Percentiles rank a stretch among this genome's conserved stretches.
These are phyloP conservation scores for Rhizophagus prolifer DNA, from an alignment of 192 early-diverging fungal species.

Conservation along the genomic window DNA sequence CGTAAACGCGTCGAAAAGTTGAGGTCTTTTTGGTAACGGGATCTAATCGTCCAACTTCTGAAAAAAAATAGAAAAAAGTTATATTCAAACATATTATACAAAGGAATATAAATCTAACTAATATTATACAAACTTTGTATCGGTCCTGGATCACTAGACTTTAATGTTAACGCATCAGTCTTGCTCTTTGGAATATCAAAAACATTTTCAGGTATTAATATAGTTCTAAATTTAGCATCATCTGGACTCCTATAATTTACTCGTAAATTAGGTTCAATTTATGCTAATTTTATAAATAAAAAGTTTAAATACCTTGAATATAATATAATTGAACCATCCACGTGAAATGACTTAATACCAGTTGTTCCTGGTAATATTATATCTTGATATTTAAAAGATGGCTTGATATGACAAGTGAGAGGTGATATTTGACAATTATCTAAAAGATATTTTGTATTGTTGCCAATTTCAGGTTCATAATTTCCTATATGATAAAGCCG, in stretches of 20 bases:
- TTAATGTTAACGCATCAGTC: background rate
- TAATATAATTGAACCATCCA: slow-evolving; percentile 13
- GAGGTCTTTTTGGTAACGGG: background rate
- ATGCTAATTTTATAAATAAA: background rate
- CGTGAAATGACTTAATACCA: slow-evolving; percentile 15
- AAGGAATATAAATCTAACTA: background rate
- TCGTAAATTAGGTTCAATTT: background rate
- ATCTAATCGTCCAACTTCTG: background rate
- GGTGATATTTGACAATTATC: background rate
- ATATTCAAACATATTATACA: background rate
- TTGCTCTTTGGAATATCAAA: background rate
- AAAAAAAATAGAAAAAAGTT: background rate
- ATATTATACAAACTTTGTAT: slow-evolving; percentile 12
- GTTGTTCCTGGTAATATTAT: slow-evolving; percentile 22
- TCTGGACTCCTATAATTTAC: slow-evolving; percentile 1
- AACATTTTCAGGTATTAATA: slow-evolving; percentile 13
- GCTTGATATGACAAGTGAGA: background rate
- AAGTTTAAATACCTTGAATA: slow-evolving; percentile 16
- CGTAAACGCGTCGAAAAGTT: background rate
- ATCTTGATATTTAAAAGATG: slow-evolving; percentile 21
- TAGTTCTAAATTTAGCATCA: slow-evolving; percentile 17
- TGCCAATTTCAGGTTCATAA: background rate
- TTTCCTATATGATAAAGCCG: slow-evolving; percentile 12
- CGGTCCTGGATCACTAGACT: slow-evolving; percentile 6
- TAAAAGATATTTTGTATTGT: background rate